A percentile compares a stretch with the other conserved stretches of the same genome.
phyloP scores from a whole-genome alignment of 768 basidiomycete species.

The Suillus subluteus region DNA sequence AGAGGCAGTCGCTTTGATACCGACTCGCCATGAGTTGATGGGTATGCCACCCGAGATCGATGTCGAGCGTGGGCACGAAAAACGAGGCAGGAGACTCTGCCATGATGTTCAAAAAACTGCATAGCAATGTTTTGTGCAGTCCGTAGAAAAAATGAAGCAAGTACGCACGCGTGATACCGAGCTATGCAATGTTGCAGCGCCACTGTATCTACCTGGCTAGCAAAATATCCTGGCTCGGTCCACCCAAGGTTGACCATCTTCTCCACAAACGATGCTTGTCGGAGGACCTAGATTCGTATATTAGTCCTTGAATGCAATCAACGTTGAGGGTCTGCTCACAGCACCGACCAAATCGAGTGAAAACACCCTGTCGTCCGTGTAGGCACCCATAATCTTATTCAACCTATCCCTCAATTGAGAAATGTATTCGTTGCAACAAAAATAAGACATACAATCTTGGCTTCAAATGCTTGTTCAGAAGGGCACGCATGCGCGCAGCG shows the following conservation, averaged over 20 bases:
- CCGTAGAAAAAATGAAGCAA: too few relatives aligned
- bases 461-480: slow-evolving; percentile 18
- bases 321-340: slow-evolving; percentile 32
- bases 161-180: slow-evolving; percentile 60
- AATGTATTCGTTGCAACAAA: background rate
- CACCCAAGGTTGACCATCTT: slow-evolving; percentile 59
- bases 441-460: slow-evolving; percentile 24
- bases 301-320: background rate
- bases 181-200: slow-evolving; percentile 54
- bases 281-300: slow-evolving; percentile 42
- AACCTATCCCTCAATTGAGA: slow-evolving; percentile 24
- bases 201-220: slow-evolving; percentile 38
- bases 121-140: background rate
- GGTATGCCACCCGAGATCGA: slow-evolving; percentile 75
- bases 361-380: slow-evolving; percentile 52
- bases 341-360: slow-evolving; percentile 61
- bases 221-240: slow-evolving; percentile 48
- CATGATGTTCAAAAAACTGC: slow-evolving; percentile 59
- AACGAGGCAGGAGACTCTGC: slow-evolving; percentile 45
- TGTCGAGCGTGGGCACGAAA: slow-evolving; percentile 65
- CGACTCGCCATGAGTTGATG: slow-evolving; percentile 54
- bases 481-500: slow-evolving; percentile 6
- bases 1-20: slow-evolving; percentile 47
- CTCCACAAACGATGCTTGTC: slow-evolving; percentile 55
- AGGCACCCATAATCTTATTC: slow-evolving; percentile 47